phyloP scores from a whole-genome alignment of 208 protist species.

The Novymonas esmeraldas region DNA sequence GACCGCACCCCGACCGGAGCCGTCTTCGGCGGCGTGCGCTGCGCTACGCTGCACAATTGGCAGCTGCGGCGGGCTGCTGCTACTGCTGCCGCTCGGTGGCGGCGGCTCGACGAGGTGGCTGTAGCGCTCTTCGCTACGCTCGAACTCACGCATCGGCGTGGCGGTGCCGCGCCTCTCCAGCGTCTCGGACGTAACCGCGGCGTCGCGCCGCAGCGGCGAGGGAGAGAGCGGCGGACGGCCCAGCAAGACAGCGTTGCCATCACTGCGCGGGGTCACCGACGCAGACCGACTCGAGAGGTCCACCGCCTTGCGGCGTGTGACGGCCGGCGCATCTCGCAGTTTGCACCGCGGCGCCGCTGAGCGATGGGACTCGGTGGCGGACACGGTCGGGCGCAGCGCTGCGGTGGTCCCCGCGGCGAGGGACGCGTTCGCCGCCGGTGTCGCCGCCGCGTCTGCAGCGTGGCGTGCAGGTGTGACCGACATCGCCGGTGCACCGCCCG shows the following conservation, averaged over 20 bases:
- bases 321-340: not conserved
- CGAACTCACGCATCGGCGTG: constrained; percentile 33
- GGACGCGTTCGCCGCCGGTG: not conserved
- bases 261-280: not conserved
- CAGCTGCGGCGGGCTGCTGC: not conserved
- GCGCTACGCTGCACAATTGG: not conserved
- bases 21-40: not conserved
- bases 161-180: not conserved
- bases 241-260: not conserved
- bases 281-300: not conserved
- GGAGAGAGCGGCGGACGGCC: constrained; percentile 12
- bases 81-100: not conserved
- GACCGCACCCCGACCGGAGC: too few relatives aligned
- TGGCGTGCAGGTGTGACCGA: not conserved
- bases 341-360: not conserved
- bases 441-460: not conserved
- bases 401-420: not conserved
- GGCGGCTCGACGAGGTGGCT: constrained; percentile 20
- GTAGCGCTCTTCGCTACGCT: constrained; percentile 42
- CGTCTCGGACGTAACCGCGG: not conserved
- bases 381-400: not conserved
- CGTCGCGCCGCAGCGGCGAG: not conserved
- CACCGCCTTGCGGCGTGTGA: not conserved
- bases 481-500: not conserved
- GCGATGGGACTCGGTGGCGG: not conserved